phyloP scores from a whole-genome alignment of 495 filamentous ascomycete genomes.

The Podospora appendiculata region DNA sequence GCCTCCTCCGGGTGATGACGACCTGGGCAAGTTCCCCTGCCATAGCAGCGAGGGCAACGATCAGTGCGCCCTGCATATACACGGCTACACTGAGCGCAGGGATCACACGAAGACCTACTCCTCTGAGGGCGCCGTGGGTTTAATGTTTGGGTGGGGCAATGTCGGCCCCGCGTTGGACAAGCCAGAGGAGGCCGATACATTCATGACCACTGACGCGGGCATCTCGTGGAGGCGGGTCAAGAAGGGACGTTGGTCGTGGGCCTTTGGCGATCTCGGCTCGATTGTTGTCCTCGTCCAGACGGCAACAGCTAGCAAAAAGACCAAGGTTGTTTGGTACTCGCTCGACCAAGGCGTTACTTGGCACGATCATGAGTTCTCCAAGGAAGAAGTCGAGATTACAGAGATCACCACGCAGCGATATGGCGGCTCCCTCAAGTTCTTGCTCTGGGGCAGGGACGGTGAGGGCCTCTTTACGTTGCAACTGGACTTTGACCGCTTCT shows the following conservation, averaged over 20 bases:
- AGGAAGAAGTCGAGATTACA: conserved; percentile 56
- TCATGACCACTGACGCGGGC: conserved; percentile 83
- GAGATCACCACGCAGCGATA: conserved; percentile 84
- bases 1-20: conserved; percentile 56
- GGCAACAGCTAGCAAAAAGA: conserved; percentile 34
- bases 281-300: conserved; percentile 73
- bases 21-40: conserved; percentile 68
- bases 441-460: conserved; percentile 71
- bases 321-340: conserved; percentile 66
- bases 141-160: conserved; percentile 89
- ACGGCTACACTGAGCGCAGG: conserved; percentile 84
- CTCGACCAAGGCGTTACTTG: conserved; percentile 73
- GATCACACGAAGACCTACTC: conserved; percentile 78
- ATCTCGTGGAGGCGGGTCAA: conserved; percentile 75
- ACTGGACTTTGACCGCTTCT: conserved; percentile 78
- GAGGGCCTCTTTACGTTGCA: conserved; percentile 59
- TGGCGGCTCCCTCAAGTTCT: conserved; percentile 80
- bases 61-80: conserved; percentile 80
- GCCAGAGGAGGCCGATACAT: conserved; percentile 67
- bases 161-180: conserved; percentile 63
- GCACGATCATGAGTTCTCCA: conserved; percentile 63
- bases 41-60: conserved; percentile 42
- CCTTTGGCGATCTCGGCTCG: conserved; percentile 88
- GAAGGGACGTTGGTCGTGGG: conserved; percentile 84
- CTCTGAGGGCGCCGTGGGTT: conserved; percentile 77